These are phyloP conservation scores for Carpinus fangiana DNA, from an alignment of 306 rosid species.

Conservation along the genomic window DNA sequence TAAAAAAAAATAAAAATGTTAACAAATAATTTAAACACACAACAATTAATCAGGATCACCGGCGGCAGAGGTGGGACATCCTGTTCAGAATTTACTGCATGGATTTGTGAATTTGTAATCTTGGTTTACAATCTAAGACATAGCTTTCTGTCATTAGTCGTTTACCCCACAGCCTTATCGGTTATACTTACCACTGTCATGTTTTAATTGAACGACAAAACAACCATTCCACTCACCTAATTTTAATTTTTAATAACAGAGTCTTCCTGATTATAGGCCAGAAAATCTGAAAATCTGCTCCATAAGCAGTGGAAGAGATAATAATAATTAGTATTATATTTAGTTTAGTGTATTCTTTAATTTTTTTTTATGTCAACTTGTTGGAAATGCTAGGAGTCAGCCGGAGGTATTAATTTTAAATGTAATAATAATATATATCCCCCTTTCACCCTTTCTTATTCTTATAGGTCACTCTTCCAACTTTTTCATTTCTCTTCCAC, in stretches of 20 bases:
- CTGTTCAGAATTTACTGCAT: neutral
- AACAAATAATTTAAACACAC: too few species aligned
- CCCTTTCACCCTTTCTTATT: too few species aligned
- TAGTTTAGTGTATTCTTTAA: too few species aligned
- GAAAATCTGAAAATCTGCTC: neutral
- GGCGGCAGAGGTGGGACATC: neutral
- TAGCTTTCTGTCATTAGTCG: slow-evolving; percentile 31
- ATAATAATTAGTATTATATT: too few species aligned
- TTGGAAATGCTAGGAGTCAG: neutral
- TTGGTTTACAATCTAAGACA: slow-evolving; percentile 19
- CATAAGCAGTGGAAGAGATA: neutral
- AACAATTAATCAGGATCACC: neutral
- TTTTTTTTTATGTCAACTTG: neutral
- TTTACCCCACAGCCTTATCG: slow-evolving; percentile 26
- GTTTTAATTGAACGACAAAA: neutral
- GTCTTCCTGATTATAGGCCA: neutral
- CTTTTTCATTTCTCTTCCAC: neutral
- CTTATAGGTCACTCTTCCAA: neutral
- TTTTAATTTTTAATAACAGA: neutral
- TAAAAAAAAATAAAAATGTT: too few species aligned
- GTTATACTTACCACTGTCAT: slow-evolving; percentile 1
- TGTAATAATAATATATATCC: too few species aligned
- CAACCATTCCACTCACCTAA: neutral
- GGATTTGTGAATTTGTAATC: neutral
- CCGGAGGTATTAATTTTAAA: too few species aligned